These are phyloP conservation scores for Gossypium trilobum DNA, from an alignment of 441 rosid genomes.

Conservation along the genomic window DNA sequence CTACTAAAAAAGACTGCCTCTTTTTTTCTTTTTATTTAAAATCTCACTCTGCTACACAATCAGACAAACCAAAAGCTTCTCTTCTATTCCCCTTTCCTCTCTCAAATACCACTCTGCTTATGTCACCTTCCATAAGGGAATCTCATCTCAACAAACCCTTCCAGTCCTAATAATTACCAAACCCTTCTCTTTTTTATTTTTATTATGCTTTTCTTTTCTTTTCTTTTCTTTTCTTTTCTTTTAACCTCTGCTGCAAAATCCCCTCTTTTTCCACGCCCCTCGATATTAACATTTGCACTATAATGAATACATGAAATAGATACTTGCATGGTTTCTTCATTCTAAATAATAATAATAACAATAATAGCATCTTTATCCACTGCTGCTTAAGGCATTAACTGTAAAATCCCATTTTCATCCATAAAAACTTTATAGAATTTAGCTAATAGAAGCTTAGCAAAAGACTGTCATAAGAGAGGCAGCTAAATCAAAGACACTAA, in stretches of 20 bases:
- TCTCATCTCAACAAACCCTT: conserved; percentile 38
- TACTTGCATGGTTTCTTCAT: conserved; percentile 6
- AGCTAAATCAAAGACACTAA: not conserved
- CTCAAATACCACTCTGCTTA: conserved; percentile 22
- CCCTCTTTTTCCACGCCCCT: conserved; percentile 25
- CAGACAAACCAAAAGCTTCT: conserved; percentile 50
- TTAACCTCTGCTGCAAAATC: conserved; percentile 29
- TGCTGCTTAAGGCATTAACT: conserved; percentile 2
- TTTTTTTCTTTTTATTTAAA: conserved; percentile 15
- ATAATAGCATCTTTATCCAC: conserved; percentile 13
- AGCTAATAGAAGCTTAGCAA: conserved; percentile 10
- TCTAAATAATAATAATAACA: not conserved
- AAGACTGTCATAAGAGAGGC: not conserved
- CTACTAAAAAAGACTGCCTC: conserved; percentile 33
- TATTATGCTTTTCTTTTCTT: conserved; percentile 22
- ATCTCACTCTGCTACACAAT: conserved; percentile 27
- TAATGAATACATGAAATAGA: not conserved
- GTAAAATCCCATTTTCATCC: conserved; percentile 10
- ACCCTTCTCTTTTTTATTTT: conserved; percentile 20
- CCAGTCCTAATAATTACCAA: conserved; percentile 34
- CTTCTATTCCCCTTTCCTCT: conserved; percentile 28
- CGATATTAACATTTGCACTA: conserved; percentile 12
- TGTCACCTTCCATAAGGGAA: conserved; percentile 50
- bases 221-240: conserved; percentile 12
- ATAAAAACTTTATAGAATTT: not conserved